These are phyloP conservation scores for Leptographium lundbergii DNA, from an alignment of 2,329 filamentous ascomycete genomes.

Conservation along the genomic window DNA sequence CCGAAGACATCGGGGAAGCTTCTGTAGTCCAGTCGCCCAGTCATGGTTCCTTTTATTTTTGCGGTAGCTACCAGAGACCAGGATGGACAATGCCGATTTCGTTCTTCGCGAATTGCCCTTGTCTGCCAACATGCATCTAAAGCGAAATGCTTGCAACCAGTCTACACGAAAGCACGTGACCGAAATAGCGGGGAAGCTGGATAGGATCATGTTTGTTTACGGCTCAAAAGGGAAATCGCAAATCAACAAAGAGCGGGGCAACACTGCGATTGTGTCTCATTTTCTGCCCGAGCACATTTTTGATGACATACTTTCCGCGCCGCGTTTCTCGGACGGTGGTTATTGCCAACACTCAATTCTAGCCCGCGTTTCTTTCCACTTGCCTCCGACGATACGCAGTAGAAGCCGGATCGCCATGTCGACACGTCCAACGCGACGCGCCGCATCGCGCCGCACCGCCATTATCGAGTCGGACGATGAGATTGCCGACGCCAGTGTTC, in stretches of 20 bases:
- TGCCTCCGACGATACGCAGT: neutral
- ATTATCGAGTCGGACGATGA: slow-evolving; percentile 75
- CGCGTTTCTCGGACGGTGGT: neutral
- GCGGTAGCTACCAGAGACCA: neutral
- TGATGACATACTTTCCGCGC: neutral
- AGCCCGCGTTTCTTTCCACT: neutral
- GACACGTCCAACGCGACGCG: slow-evolving; percentile 30
- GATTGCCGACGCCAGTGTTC: slow-evolving; percentile 36
- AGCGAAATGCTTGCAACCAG: neutral
- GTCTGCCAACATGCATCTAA: neutral
- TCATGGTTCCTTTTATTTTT: slow-evolving; percentile 1
- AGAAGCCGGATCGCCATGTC: slow-evolving; percentile 20
- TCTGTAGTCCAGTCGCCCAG: slow-evolving; percentile 42
- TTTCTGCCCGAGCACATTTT: neutral
- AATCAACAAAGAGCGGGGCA: slow-evolving; percentile 16
- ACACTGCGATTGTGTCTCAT: neutral
- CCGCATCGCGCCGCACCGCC: slow-evolving; percentile 52
- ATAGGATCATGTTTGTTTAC: slow-evolving; percentile 12
- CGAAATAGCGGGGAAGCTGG: too few species aligned
- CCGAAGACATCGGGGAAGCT: slow-evolving; percentile 58
- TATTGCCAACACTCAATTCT: neutral
- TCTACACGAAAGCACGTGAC: neutral
- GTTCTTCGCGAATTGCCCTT: neutral
- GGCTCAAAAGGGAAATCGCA: slow-evolving; percentile 10
- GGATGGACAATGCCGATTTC: neutral